Evolutionary conservation across 176 grass and related monocot species (phyloP).

Genomic region (Ensete glaucum): DNA sequence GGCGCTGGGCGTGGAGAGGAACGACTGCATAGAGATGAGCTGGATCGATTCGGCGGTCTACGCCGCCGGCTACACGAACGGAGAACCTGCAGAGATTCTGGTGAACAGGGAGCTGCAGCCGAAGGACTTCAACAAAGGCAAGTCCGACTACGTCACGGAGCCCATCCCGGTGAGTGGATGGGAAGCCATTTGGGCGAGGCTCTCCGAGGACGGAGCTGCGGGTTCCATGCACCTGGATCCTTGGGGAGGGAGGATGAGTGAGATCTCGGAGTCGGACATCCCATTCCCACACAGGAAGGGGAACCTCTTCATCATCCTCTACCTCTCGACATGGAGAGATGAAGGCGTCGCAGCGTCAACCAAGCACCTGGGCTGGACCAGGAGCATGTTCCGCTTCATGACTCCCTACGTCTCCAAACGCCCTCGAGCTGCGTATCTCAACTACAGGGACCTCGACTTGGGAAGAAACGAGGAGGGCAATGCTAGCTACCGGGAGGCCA

Average conservation of each 20-base stretch:
- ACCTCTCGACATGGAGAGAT: constrained; percentile 39
- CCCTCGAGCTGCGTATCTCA: constrained; percentile 42
- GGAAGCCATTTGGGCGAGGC: neutral
- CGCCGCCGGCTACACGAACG: neutral
- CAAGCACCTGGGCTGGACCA: constrained; percentile 36
- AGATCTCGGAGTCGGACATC: constrained; percentile 28
- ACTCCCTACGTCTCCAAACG: constrained; percentile 32
- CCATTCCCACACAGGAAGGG: constrained; percentile 57
- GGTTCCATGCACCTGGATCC: constrained; percentile 54
- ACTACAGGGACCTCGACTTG: constrained; percentile 56
- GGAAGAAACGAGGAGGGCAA: constrained; percentile 25
- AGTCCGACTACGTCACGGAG: neutral
- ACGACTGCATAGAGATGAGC: neutral
- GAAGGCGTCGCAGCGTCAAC: constrained; percentile 13
- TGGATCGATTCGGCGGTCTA: neutral
- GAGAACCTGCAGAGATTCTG: neutral
- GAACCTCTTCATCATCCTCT: constrained; percentile 47
- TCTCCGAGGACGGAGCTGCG: constrained; percentile 12
- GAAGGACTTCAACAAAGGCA: neutral
- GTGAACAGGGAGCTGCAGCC: neutral
- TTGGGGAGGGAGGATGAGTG: constrained; percentile 34
- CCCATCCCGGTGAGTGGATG: neutral
- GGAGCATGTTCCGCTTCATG: constrained; percentile 20
- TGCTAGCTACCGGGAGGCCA: constrained; percentile 26
- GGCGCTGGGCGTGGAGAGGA: neutral